phyloP scores from a whole-genome alignment of 805 yeast species.

The Myxozyma sirexii region DNA sequence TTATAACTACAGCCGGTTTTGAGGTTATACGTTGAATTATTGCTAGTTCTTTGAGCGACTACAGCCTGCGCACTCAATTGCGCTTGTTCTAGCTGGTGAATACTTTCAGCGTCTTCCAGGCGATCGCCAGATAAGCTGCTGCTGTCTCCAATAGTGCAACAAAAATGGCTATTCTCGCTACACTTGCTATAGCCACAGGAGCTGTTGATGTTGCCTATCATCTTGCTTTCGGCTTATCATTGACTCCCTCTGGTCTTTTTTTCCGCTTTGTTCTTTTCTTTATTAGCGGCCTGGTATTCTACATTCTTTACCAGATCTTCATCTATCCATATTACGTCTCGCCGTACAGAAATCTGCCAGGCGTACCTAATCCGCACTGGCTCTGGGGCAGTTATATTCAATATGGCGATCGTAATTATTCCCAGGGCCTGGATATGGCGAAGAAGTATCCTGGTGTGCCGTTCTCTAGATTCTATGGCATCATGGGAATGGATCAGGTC shows the following conservation, averaged over 20 bases:
- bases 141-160: neutral
- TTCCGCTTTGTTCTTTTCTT: slow-evolving; percentile 11
- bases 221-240: neutral
- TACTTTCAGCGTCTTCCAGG: no score
- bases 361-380: slow-evolving; percentile 3
- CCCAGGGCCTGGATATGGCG: slow-evolving; percentile 15
- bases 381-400: slow-evolving; percentile 18
- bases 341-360: slow-evolving; percentile 24
- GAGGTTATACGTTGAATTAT: no score
- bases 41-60: no score
- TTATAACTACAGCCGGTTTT: no score
- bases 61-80: no score
- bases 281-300: neutral
- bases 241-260: slow-evolving; percentile 2
- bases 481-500: slow-evolving; percentile 19
- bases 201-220: slow-evolving; percentile 8
- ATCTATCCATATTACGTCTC: slow-evolving; percentile 21
- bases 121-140: no score
- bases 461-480: slow-evolving; percentile 23
- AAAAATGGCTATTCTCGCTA: slow-evolving; percentile 9
- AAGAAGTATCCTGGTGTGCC: slow-evolving; percentile 9
- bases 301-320: slow-evolving; percentile 3
- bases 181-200: slow-evolving; percentile 5
- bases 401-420: slow-evolving; percentile 10
- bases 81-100: no score